These are phyloP conservation scores for Syzygium grande DNA, from an alignment of 345 rosid species.

Conservation along the genomic window DNA sequence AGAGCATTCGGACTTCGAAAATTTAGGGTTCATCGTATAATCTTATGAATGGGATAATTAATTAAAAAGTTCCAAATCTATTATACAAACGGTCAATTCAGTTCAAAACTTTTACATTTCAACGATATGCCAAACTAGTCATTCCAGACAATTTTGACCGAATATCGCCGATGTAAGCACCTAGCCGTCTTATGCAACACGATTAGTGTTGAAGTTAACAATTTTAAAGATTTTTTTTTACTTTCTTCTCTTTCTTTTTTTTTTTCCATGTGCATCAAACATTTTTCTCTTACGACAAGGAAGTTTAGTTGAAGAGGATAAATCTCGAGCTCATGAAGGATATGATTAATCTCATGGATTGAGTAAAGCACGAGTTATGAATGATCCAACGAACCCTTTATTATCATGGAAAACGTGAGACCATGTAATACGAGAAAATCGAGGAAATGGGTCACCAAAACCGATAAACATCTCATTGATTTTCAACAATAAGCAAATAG, in stretches of 20 bases:
- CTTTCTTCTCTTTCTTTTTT: too few relatives aligned
- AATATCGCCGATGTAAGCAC: too few relatives aligned
- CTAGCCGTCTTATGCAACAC: too few relatives aligned
- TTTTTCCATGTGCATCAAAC: not conserved
- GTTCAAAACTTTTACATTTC: too few relatives aligned
- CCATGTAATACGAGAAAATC: not conserved
- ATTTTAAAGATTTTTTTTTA: too few relatives aligned
- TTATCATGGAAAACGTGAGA: fast-evolving
- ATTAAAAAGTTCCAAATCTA: fast-evolving
- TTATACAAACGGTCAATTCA: fast-evolving
- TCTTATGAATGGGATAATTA: not conserved
- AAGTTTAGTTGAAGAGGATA: not conserved
- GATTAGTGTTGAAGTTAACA: too few relatives aligned
- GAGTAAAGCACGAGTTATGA: not conserved
- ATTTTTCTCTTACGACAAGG: not conserved
- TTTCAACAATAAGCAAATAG: not conserved
- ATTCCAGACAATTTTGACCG: too few relatives aligned
- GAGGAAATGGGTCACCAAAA: not conserved
- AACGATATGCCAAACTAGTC: too few relatives aligned
- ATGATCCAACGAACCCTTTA: not conserved
- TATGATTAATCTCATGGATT: not conserved
- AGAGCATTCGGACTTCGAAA: not conserved
- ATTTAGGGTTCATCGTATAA: fast-evolving
- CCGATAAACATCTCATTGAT: not conserved
- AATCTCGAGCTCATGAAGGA: not conserved